Conservation (phyloP, 83 land plant genomes). For the Thuja plicata region DNA sequence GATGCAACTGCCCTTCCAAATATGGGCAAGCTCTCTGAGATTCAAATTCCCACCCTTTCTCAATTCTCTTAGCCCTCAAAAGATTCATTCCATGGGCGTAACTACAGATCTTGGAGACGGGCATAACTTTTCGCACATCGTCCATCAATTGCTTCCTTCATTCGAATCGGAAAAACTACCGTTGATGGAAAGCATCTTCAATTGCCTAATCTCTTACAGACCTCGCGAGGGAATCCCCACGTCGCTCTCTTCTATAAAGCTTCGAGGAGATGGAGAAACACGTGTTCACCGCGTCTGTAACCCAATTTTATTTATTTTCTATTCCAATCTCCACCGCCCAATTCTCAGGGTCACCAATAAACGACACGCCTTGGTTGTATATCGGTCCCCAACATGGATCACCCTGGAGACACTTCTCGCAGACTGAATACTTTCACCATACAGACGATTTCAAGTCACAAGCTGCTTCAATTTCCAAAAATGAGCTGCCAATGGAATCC, state of each 20-base stretch:
- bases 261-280: not conserved
- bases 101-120: slow-evolving; percentile 62
- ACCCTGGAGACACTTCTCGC: not conserved
- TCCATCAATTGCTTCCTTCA: slow-evolving; percentile 28
- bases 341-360: not conserved
- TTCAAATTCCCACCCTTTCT: slow-evolving; percentile 53
- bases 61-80: slow-evolving; percentile 49
- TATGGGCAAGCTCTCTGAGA: slow-evolving; percentile 53
- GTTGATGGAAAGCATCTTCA: not conserved
- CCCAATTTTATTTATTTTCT: not conserved
- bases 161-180: slow-evolving; percentile 1
- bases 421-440: not conserved
- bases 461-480: not conserved
- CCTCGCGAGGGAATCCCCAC: not conserved
- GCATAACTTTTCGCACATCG: slow-evolving; percentile 56
- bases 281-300: not conserved
- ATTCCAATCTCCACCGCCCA: not conserved
- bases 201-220: not conserved
- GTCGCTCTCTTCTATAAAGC: not conserved
- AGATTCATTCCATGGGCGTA: slow-evolving; percentile 66
- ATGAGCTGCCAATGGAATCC: not conserved
- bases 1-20: slow-evolving; percentile 67
- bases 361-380: not conserved
- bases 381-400: not conserved
- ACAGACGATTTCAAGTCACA: not conserved